Percentiles rank a stretch among this genome's conserved stretches.
phyloP scores from a whole-genome alignment of 768 basidiomycete genomes.

The Leccinum sublutescens region DNA sequence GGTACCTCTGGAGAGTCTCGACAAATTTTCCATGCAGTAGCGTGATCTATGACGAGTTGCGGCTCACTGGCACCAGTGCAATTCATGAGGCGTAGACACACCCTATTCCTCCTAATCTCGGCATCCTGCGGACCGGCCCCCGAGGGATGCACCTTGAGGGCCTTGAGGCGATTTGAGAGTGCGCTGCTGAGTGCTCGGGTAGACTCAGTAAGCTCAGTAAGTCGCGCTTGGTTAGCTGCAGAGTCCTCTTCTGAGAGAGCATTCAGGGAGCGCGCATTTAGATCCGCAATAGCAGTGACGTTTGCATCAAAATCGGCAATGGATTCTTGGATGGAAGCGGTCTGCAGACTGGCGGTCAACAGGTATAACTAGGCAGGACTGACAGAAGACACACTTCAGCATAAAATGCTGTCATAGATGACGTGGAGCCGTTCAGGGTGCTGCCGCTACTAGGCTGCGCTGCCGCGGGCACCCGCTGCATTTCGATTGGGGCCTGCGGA shows the following conservation, averaged over 20 bases:
- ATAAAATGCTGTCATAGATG: constrained; percentile 35
- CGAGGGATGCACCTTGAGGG: constrained; percentile 43
- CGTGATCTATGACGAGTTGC: constrained; percentile 41
- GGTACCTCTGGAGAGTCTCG: constrained; percentile 76
- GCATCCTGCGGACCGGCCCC: constrained; percentile 39
- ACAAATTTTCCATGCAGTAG: constrained; percentile 67
- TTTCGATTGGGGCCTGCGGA: constrained; percentile 24
- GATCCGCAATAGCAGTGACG: constrained; percentile 44
- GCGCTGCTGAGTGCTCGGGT: constrained; percentile 57
- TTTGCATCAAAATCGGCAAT: constrained; percentile 45
- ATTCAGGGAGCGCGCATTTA: constrained; percentile 51
- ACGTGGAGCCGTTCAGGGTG: constrained; percentile 10
- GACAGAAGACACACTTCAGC: constrained; percentile 23
- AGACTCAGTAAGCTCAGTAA: constrained; percentile 58
- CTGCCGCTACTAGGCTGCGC: constrained; percentile 1
- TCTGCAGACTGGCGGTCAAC: constrained; percentile 30
- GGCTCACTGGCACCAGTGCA: background rate
- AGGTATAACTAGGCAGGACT: background rate
- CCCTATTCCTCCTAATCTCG: constrained; percentile 43
- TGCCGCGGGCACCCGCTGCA: constrained; percentile 19
- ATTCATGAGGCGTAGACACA: constrained; percentile 1
- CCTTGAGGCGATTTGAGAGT: constrained; percentile 59
- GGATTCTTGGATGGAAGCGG: constrained; percentile 48
- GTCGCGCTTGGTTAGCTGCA: constrained; percentile 41
- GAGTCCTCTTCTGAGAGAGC: constrained; percentile 46